These are phyloP conservation scores for Aspergillus pseudonomiae DNA, from an alignment of 2,329 filamentous ascomycete species.

Conservation along the genomic window DNA sequence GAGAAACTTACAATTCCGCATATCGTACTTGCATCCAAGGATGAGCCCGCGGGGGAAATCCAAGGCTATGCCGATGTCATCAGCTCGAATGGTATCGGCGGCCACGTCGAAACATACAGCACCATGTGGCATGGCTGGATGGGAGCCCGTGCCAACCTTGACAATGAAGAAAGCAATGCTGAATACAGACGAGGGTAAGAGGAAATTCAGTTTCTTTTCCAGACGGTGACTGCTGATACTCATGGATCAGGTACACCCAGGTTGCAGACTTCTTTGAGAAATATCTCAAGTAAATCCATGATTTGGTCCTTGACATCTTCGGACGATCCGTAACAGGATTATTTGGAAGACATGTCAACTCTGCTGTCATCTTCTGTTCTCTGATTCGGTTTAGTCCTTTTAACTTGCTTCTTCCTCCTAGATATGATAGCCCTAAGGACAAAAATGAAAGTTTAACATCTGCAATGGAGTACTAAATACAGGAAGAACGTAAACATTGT, in stretches of 20 bases:
- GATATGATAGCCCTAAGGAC: too few relatives aligned
- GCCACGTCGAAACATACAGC: constrained; percentile 64
- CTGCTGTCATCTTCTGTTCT: too few relatives aligned
- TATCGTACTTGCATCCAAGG: constrained; percentile 66
- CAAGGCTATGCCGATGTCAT: constrained; percentile 57
- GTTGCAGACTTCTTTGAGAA: constrained; percentile 31
- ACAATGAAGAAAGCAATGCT: constrained; percentile 57
- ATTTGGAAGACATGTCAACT: background rate
- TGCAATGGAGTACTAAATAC: too few relatives aligned
- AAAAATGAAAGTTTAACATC: too few relatives aligned
- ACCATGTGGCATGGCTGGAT: constrained; percentile 76
- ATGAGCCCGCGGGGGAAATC: constrained; percentile 61
- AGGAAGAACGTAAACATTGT: too few relatives aligned
- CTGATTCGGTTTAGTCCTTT: too few relatives aligned
- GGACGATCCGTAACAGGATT: background rate
- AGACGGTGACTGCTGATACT: background rate
- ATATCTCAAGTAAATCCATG: constrained; percentile 13
- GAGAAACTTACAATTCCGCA: constrained; percentile 63
- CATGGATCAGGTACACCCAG: constrained; percentile 19
- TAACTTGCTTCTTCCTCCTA: too few relatives aligned
- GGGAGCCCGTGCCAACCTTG: constrained; percentile 66
- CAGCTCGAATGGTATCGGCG: constrained; percentile 53
- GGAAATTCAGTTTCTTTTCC: background rate
- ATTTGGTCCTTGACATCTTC: background rate
- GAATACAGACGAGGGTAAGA: constrained; percentile 60